Evolutionary conservation across 2,329 filamentous ascomycete genomes (phyloP).

Genomic region (Aureobasidium mangrovei): DNA sequence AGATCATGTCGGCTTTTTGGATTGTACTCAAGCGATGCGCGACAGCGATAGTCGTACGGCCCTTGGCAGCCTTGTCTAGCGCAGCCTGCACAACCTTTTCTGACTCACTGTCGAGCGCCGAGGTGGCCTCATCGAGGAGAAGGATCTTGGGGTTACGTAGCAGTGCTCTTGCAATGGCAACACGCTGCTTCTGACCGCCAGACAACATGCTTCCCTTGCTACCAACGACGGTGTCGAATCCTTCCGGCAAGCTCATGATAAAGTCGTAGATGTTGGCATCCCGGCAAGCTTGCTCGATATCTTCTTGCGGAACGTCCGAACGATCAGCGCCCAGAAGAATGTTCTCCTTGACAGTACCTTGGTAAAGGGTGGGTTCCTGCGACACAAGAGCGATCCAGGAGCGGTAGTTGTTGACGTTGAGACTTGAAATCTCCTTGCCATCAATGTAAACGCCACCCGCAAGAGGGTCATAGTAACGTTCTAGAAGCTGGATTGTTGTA

Average conservation of each 20-base stretch:
- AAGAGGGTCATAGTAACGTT: conserved; percentile 89
- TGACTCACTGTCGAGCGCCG: conserved; percentile 60
- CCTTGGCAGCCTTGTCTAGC: conserved; percentile 72
- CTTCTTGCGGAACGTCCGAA: conserved; percentile 60
- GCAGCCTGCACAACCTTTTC: conserved; percentile 76
- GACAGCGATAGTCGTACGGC: conserved; percentile 70
- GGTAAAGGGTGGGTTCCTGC: conserved; percentile 91
- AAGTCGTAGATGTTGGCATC: conserved; percentile 93
- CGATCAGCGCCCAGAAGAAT: conserved; percentile 66
- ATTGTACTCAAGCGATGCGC: conserved; percentile 89
- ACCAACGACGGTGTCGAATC: conserved; percentile 68
- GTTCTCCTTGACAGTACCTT: conserved; percentile 85
- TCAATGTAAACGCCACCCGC: conserved; percentile 74
- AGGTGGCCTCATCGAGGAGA: conserved; percentile 68
- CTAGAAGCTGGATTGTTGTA: conserved; percentile 82
- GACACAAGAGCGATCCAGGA: conserved; percentile 77
- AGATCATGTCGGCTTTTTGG: conserved; percentile 88
- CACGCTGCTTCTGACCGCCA: conserved; percentile 89
- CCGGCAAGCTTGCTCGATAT: conserved; percentile 68
- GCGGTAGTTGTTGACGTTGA: conserved; percentile 83
- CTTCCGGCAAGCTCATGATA: conserved; percentile 75
- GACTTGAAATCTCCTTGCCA: conserved; percentile 65
- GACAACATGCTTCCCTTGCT: conserved; percentile 78
- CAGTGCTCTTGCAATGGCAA: conserved; percentile 85
- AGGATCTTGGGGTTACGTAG: conserved; percentile 86